Base-by-base conservation (phyloP, 2,329 filamentous ascomycete genomes). In the Trichoderma koningiopsis region DNA sequence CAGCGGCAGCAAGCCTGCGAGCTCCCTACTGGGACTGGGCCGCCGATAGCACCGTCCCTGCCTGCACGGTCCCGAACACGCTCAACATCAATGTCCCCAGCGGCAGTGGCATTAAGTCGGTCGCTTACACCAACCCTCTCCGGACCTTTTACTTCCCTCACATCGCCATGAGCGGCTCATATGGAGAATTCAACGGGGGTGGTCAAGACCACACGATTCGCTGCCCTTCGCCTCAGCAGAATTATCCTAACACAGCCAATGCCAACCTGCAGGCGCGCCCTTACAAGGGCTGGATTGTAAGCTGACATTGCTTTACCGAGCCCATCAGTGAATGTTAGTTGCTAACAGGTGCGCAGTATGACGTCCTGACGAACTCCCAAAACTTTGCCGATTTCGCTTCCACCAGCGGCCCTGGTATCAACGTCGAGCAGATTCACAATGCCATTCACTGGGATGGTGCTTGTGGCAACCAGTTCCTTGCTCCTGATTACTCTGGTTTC, bases 21-120 rank as follows among this genome's bases (percentile, higher is more conserved):
- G 75, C 82, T 14, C 85, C 86, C 2, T 87, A 80, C 76, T 88
- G 86, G 86, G 86, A 88, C 76, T 88, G 85, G 86, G 85, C 81
- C 2, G 70, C 72, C 3, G 74, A 83, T 40, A 71, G 79, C 4
- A 70, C 72, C n/a, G 78, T 88, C 3, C 86, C 86, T 4, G 72
- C 74, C 0, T 79, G 81, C n/a, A 81, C 77, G 2, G 75, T 76
- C 2, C 73, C 75, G 31, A 72, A 76, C 52, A 81, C 75, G 13
- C 74, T 83, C 60, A 78, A 68, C 5, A 76, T 86, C 69, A 80
- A 79, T n/a, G 77, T 83, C 22, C 81, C 84, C 4, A 74, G 77
- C 27, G 80, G 80, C 62, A 72, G 73, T 47, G 71, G 70, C 19
- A 61, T 81, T 24, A 71, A 69, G 55, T 35, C 70, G 5, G 75